Base-by-base conservation (phyloP, 2,329 filamentous ascomycete genomes). In the Cytospora piceae region DNA sequence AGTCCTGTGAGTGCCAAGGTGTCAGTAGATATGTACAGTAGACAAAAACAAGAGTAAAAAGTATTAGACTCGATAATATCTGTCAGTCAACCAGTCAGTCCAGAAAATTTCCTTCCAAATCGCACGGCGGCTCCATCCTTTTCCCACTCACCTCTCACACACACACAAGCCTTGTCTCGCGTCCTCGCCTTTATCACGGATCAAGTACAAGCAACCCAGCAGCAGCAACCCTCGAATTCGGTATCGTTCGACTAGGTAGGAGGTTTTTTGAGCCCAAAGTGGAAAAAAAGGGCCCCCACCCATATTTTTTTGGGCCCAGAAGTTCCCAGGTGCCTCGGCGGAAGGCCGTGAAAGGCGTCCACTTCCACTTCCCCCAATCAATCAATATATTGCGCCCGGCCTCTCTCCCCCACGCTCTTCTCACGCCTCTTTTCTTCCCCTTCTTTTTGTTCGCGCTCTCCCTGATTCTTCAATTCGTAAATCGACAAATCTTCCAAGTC, bases 181-280 rank as follows among this genome's bases (percentile, higher is more conserved):
- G 58, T 29, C 58, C 58, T 60, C 58, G 58, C 58, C 42, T 52
- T 60, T 60, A 58, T 39, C 29, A 46, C 20, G 37, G 4, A 34
- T 12, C 32, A 11, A 34, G 11, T 9, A 8, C 11, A 32, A 32
- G 9, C 31, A 32, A 32, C 4, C 31, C 31, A 5, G 31, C 4
- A 4, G 4, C 14, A 46, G 22, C 56, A 49, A 20, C 22, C 42
- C 42, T 49, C 42, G 8, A 12, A 32, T 22, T 31, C 22, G 15
- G 17, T 22, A 58, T 58, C 46, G 46, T 22, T 20, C n/a, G n/a
- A 49, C n/a, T 24, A 29, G 27, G 27, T 29, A 5, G 17, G 39
- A 42, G 39, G 37, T n/a, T 11, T 22, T n/a, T 11, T 8, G 42
- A 46, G n/a, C 20, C 42, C 20, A 4, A 29, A 29, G 27, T 3